Conservation (phyloP, 352 stramenopile species). For the Phytophthora sojae region DNA sequence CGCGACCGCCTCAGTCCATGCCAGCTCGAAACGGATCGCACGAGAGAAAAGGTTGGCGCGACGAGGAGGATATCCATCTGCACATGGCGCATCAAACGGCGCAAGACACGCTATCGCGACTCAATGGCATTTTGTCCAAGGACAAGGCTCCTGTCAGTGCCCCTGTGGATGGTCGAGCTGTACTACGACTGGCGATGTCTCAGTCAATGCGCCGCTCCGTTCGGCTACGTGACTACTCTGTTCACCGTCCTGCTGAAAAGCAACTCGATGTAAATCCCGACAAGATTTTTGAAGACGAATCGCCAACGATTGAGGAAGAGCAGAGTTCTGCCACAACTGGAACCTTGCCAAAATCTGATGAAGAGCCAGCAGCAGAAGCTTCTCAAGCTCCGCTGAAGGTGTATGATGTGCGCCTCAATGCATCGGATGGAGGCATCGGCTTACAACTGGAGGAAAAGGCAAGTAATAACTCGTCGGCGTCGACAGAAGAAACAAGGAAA, state of each 20-base stretch:
- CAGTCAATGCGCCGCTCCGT: conserved; percentile 69
- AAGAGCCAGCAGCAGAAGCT: neutral
- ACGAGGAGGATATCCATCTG: conserved; percentile 59
- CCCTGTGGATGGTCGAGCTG: conserved; percentile 37
- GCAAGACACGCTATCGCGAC: conserved; percentile 65
- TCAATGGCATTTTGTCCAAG: conserved; percentile 70
- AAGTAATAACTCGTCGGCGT: conserved; percentile 3
- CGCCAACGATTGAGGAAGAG: conserved; percentile 19
- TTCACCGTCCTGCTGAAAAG: conserved; percentile 39
- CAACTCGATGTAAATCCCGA: conserved; percentile 67
- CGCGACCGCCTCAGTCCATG: conserved; percentile 35
- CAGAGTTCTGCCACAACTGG: neutral
- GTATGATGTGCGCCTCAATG: conserved; percentile 68
- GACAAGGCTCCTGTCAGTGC: conserved; percentile 35
- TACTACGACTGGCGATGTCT: conserved; percentile 55
- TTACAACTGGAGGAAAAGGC: conserved; percentile 58
- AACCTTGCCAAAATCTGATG: conserved; percentile 1
- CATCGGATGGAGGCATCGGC: conserved; percentile 76
- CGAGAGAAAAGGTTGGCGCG: conserved; percentile 38
- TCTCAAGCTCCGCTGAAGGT: conserved; percentile 39
- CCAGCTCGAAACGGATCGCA: conserved; percentile 26
- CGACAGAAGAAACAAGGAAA: conserved; percentile 17
- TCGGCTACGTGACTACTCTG: conserved; percentile 67
- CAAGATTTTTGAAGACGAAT: conserved; percentile 69
- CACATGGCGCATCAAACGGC: conserved; percentile 66